A percentile compares a stretch with the other conserved stretches of the same genome.
phyloP scores from a whole-genome alignment of 257 asterid species.

The Osmanthus fragrans region DNA sequence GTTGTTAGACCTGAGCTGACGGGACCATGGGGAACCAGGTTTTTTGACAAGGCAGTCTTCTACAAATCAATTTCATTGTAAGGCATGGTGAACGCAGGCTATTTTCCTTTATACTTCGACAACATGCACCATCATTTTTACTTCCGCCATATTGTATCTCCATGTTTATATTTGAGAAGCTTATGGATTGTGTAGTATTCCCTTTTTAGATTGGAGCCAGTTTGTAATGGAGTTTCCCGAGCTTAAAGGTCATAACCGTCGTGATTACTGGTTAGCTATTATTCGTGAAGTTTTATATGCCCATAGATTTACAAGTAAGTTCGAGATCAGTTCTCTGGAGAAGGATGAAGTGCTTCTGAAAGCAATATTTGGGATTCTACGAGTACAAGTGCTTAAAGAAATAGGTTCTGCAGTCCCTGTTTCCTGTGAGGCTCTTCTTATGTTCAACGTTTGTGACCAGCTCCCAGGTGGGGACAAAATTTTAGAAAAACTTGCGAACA shows the following conservation, averaged over 20 bases:
- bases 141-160: slow-evolving; percentile 21
- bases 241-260: slow-evolving; percentile 94
- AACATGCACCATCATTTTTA: slow-evolving; percentile 4
- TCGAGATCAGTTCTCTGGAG: slow-evolving; percentile 58
- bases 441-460: slow-evolving; percentile 90
- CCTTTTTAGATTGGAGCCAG: slow-evolving; percentile 76
- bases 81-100: slow-evolving; percentile 33
- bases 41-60: slow-evolving; percentile 88
- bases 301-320: slow-evolving; percentile 69
- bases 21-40: slow-evolving; percentile 98
- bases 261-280: slow-evolving; percentile 92
- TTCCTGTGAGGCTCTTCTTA: slow-evolving; percentile 62
- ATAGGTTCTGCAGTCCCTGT: slow-evolving; percentile 48
- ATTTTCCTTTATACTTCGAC: background rate
- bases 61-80: slow-evolving; percentile 80
- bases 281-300: slow-evolving; percentile 83
- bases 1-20: slow-evolving; percentile 89
- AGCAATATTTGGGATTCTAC: slow-evolving; percentile 81
- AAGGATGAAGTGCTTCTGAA: slow-evolving; percentile 79
- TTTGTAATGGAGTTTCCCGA: slow-evolving; percentile 94
- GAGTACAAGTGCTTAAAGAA: slow-evolving; percentile 86
- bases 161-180: slow-evolving; percentile 21
- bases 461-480: slow-evolving; percentile 90
- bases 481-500: slow-evolving; percentile 77
- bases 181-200: slow-evolving; percentile 36